phyloP scores from a whole-genome alignment of 2,329 filamentous ascomycete species.

The Didymella glomerata region DNA sequence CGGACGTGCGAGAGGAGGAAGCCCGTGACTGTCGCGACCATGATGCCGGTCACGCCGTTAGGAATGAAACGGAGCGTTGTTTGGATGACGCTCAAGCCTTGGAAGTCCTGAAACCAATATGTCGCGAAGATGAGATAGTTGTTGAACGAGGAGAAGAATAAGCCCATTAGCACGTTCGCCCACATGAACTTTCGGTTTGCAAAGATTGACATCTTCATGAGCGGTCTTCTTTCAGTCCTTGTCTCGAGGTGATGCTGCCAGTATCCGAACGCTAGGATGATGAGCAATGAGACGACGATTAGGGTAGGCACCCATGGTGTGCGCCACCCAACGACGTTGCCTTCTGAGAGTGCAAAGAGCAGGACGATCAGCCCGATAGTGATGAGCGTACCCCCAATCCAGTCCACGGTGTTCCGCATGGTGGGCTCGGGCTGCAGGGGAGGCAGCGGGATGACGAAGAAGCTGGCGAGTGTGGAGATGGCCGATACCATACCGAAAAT shows the following conservation, averaged over 20 bases:
- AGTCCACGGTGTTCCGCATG: slow-evolving; percentile 65
- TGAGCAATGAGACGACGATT: slow-evolving; percentile 65
- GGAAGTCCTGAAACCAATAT: slow-evolving; percentile 75
- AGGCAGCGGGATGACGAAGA: slow-evolving; percentile 67
- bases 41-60: slow-evolving; percentile 66
- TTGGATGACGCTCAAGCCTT: slow-evolving; percentile 67
- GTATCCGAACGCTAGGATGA: slow-evolving; percentile 65
- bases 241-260: slow-evolving; percentile 70
- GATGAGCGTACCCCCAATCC: slow-evolving; percentile 70
- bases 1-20: slow-evolving; percentile 59
- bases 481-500: slow-evolving; percentile 68
- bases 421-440: slow-evolving; percentile 42
- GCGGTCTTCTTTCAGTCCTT: slow-evolving; percentile 59
- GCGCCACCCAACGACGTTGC: slow-evolving; percentile 73
- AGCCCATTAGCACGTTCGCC: slow-evolving; percentile 69
- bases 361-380: slow-evolving; percentile 69
- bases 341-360: slow-evolving; percentile 73
- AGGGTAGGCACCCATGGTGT: slow-evolving; percentile 69
- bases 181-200: slow-evolving; percentile 66
- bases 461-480: slow-evolving; percentile 64
- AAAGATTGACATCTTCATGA: slow-evolving; percentile 75
- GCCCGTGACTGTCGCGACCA: slow-evolving; percentile 64
- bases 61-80: slow-evolving; percentile 75
- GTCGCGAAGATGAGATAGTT: slow-evolving; percentile 73
- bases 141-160: slow-evolving; percentile 75